Base-by-base conservation (phyloP, 768 basidiomycete genomes). In the Lactifluus pinguis region DNA sequence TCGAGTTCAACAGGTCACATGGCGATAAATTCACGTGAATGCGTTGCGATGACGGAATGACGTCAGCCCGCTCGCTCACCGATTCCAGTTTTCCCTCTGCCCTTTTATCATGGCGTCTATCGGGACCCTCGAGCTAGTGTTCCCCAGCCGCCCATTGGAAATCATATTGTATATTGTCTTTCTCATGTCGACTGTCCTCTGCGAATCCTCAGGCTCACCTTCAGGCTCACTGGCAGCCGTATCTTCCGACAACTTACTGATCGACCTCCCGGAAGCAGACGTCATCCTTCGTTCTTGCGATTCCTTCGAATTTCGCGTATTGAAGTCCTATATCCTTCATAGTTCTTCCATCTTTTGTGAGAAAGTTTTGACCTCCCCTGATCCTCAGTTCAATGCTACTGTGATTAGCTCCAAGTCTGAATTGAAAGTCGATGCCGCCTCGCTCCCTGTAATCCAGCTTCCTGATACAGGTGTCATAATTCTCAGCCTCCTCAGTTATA, bases 211-310 rank as follows among this genome's bases (percentile, higher is more conserved):
- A 13, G 38, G 11, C 0, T n/a, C 39, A 4, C 49, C 49, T 21
- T 32, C 29, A 3, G 17, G 25, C 38, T 19, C 19, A n/a, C n/a
- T n/a, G n/a, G n/a, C n/a, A 9, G 1, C 44, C 32, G 0, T 32
- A 41, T 41, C 39, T 30, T 25, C 48, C 11, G 36, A 57, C 11
- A 57, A 50, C 38, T 21, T 57, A 9, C 70, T 71, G 32, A 77
- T 80, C 71, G 69, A 78, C 64, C 73, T 75, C 52, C 68, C 55
- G 19, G 73, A 75, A n/a, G 77, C 76, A 6, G 78, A 80, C 60
- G 65, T 78, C 56, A 70, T 77, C 49, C 69, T 81, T 45, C 73
- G 73, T 45, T 74, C 79, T 17, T 67, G 71, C 0, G 78, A 82
- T 58, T 75, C 72, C 6, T 71, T 74, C 8, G 65, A 72, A 13